Evolutionary conservation across 805 yeast genomes (phyloP), one percentile per base, ranked within the genome.

Genomic region (Debaryomyces maramus): DNA sequence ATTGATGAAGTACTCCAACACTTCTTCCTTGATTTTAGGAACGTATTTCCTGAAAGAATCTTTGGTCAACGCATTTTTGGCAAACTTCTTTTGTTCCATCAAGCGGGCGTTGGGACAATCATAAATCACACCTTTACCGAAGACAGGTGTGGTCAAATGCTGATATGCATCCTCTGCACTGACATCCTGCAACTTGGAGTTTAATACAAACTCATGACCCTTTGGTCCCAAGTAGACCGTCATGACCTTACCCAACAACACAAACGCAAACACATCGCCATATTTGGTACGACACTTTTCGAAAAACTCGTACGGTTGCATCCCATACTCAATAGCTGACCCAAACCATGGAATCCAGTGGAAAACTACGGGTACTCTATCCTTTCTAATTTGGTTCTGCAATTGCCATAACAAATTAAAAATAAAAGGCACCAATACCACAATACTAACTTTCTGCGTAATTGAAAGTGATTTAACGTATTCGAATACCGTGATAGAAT

Each of bases 71-170:
- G 97, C 95, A 39, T 79, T 78, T 67, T 93, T 93, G 47, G 90
- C 95, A 57, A 93, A 93, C 71, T 89, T 93, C 80, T 93, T 93
- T 67, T 93, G 99, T 63, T 93, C 99, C 99, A 93, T 93, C 56
- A 93, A 78, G 51, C 89, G 81, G 56, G 81, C 69, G 70, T 93
- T 93, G 47, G 99, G 88, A 67, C 97, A 91, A 69, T 93, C 99
- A 62, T 93, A 93, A 38, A 93, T 86, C 39, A 93, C 99, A 56
- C 98, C 99, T 58, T 89, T 81, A 54, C 99, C 99, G 53, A 93
- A 93, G 11, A 89, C 97, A 10, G 99, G 99, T n/a, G 98, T 91
- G n/a, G 99, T 93, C 65, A 93, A 76, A 61, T 90, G 97, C 46
- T 83, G 76, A 70, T 93, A 93, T 28, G 97, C 98, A 35, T 86